Evolutionary conservation across 192 early-diverging fungal genomes (phyloP).

Genomic region (Lunasporangiospora selenospora): DNA sequence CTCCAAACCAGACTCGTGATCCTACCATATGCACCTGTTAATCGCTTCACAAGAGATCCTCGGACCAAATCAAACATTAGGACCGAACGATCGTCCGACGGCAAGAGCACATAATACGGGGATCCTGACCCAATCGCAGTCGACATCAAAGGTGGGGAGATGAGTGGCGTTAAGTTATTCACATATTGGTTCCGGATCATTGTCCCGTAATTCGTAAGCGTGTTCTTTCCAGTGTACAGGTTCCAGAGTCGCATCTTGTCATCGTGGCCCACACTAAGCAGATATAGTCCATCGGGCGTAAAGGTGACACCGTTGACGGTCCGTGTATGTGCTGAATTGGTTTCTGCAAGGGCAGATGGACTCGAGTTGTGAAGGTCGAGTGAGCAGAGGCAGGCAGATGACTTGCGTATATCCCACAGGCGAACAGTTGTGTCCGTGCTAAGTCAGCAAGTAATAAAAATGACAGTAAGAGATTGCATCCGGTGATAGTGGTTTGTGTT

Average conservation of each 20-base stretch:
- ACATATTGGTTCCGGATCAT: slow-evolving; percentile 36
- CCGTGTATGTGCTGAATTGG: slow-evolving; percentile 59
- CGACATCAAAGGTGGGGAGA: slow-evolving; percentile 31
- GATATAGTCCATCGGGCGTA: slow-evolving; percentile 62
- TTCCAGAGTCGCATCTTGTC: slow-evolving; percentile 73
- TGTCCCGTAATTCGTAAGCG: slow-evolving; percentile 47
- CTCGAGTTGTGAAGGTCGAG: slow-evolving; percentile 67
- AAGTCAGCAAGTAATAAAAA: neutral
- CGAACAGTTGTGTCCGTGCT: slow-evolving; percentile 70
- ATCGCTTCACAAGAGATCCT: slow-evolving; percentile 58
- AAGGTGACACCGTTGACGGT: slow-evolving; percentile 72
- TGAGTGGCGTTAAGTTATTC: slow-evolving; percentile 20
- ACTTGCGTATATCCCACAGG: slow-evolving; percentile 89
- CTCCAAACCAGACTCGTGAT: slow-evolving; percentile 66
- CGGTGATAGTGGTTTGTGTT: neutral
- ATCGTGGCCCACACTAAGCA: slow-evolving; percentile 69
- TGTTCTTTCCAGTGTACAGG: slow-evolving; percentile 59
- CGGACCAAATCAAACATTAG: slow-evolving; percentile 63
- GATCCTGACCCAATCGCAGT: slow-evolving; percentile 35
- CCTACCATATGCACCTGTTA: slow-evolving; percentile 70
- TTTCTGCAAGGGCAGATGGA: slow-evolving; percentile 36
- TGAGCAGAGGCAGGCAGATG: slow-evolving; percentile 65
- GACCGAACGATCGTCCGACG: slow-evolving; percentile 59
- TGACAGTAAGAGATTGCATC: neutral
- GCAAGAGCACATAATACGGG: slow-evolving; percentile 64